Evolutionary conservation across 1,284 basidiomycete genomes (phyloP).

Genomic region (Rhodotorula sp.): DNA sequence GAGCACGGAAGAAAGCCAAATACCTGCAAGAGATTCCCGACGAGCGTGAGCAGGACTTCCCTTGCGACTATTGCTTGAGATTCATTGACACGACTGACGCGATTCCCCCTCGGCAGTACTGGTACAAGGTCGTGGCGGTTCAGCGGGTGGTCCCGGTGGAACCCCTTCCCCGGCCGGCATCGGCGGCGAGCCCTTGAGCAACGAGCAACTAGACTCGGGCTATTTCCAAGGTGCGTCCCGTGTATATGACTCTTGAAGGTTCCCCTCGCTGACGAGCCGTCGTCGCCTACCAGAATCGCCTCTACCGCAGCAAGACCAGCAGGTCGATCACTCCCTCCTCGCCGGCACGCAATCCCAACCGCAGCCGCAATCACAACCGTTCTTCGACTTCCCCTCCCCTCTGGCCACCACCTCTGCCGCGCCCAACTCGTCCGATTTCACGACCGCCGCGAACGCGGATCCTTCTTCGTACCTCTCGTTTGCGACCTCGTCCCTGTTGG

Average conservation of each 20-base stretch:
- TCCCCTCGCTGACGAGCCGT: not conserved
- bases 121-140: conserved; percentile 8
- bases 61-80: no score
- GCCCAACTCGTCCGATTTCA: not conserved
- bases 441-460: not conserved
- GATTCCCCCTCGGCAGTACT: conserved; percentile 7
- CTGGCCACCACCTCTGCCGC: not conserved
- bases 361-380: conserved; percentile 12
- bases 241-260: not conserved
- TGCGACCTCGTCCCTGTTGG: not conserved
- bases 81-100: not conserved
- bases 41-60: conserved; percentile 61
- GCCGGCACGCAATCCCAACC: not conserved
- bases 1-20: conserved; percentile 95
- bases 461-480: conserved; percentile 13
- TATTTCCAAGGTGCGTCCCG: not conserved
- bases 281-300: not conserved
- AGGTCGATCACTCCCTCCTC: not conserved
- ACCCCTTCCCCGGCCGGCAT: not conserved
- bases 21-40: conserved; percentile 91
- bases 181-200: not conserved
- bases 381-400: conserved; percentile 26
- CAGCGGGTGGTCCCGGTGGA: not conserved
- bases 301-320: not conserved
- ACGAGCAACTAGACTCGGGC: not conserved